These are phyloP conservation scores for Solanum clarkiae DNA, from an alignment of 257 asterid species.

Conservation along the genomic window DNA sequence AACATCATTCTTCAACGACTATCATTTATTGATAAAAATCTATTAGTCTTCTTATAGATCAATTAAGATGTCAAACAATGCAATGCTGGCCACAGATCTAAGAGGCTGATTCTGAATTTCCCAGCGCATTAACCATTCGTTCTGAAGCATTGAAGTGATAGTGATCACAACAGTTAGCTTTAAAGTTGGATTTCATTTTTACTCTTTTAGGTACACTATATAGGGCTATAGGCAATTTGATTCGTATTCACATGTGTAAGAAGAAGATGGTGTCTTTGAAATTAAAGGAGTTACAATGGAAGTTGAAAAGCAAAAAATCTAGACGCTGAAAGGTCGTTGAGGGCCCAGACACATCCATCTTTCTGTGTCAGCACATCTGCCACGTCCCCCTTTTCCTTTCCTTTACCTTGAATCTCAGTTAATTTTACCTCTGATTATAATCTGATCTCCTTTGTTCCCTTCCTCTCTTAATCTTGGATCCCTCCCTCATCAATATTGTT, in stretches of 20 bases:
- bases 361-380: not conserved
- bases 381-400: not conserved
- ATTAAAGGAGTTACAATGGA: not conserved
- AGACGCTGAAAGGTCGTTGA: not conserved
- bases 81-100: not conserved
- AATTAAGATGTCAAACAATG: not conserved
- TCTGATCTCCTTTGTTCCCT: not conserved
- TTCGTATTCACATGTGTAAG: not conserved
- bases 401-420: not conserved
- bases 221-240: not conserved
- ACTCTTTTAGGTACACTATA: not conserved
- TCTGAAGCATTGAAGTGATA: not conserved
- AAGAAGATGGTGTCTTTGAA: not conserved
- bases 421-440: not conserved
- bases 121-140: not conserved
- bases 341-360: not conserved
- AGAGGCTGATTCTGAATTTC: not conserved
- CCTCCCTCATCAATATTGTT: not conserved
- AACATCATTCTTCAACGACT: not conserved
- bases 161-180: not conserved
- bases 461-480: not conserved
- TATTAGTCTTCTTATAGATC: not conserved
- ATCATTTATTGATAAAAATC: not conserved
- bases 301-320: not conserved
- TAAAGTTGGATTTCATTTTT: not conserved